Percentiles rank a stretch among this genome's conserved stretches.
Evolutionary conservation across 257 asterid species (phyloP).

Genomic region (Hygrophila difformis): DNA sequence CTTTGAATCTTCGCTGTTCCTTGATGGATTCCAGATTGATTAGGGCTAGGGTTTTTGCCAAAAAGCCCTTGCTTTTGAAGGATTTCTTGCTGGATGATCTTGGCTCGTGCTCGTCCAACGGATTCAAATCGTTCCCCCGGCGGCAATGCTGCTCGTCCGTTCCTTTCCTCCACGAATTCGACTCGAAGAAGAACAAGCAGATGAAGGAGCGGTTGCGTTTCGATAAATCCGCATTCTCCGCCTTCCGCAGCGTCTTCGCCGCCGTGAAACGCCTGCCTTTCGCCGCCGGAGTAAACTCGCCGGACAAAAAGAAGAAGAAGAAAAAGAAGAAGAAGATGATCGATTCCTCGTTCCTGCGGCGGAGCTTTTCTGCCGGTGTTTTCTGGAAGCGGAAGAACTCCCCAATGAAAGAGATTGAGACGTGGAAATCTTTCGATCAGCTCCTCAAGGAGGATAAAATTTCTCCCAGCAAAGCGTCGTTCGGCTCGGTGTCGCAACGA

Average conservation of each 20-base stretch:
- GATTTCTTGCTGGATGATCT: conserved; percentile 41
- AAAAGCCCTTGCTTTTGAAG: conserved; percentile 27
- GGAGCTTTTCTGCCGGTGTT: conserved; percentile 41
- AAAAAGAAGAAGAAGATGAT: conserved; percentile 14
- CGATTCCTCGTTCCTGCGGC: conserved; percentile 23
- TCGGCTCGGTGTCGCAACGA: too few relatives aligned
- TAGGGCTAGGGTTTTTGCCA: conserved; percentile 12
- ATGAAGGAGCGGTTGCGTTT: neutral
- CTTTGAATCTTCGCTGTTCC: too few relatives aligned
- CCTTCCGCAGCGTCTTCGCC: conserved; percentile 41
- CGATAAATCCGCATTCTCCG: conserved; percentile 31
- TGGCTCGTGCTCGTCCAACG: conserved; percentile 54
- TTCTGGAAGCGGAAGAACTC: conserved; percentile 39
- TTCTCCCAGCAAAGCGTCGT: too few relatives aligned
- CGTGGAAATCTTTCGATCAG: conserved; percentile 37
- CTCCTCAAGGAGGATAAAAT: conserved; percentile 25
- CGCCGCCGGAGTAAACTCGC: conserved; percentile 13
- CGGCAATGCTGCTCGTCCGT: conserved; percentile 42
- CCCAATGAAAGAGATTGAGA: conserved; percentile 36
- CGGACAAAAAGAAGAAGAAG: neutral
- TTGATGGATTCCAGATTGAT: conserved; percentile 34
- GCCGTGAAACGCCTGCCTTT: conserved; percentile 55
- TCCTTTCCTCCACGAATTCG: conserved; percentile 23
- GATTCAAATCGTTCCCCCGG: conserved; percentile 45
- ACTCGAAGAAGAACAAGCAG: conserved; percentile 15